Evolutionary conservation across 345 rosid genomes (phyloP), one percentile per base, ranked within the genome.

Genomic region (Conringia planisiliqua): DNA sequence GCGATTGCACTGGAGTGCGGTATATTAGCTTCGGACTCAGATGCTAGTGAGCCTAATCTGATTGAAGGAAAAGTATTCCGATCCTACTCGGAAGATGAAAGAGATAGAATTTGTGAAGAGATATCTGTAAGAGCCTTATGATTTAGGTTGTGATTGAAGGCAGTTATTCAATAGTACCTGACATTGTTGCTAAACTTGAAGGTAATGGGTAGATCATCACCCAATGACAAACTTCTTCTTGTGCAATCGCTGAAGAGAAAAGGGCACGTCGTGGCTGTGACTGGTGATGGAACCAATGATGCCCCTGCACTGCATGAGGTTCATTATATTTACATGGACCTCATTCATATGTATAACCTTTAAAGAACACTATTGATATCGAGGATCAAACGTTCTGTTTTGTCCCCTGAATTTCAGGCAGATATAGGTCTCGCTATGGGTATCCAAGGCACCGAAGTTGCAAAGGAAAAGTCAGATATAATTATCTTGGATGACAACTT

Each of bases 401-500:
- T 57, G n/a, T 38, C 68, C 8, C 14, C 43, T 60, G 20, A 70
- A 51, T 50, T 67, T 61, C 90, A 96, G 99, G 99, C 99, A 11
- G 98, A 95, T 78, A 89, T 95, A 66, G 99, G 99, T 76, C 96
- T 95, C 64, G 79, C 99, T 38, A 95, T 95, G 99, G 99, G 99
- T 72, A 95, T 95, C 69, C 88, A 85, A 83, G 99, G 99, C 64
- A 95, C 99, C 2, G 99, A 95, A 83, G 99, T 95, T 52, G 99
- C 99, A 1, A 95, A 95, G 70, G 99, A 95, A 83, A 95, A 88
- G 82, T 95, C 99, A 1, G 99, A 95, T 75, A 92, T 95, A 68
- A 92, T 95, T 74, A 95, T 95, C 36, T 72, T 95, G 84, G 99
- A 95, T 69, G 99, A 95, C 72, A 82, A 95, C 82, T 95, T 95